Percentiles rank a stretch among this genome's conserved stretches.
Conservation (phyloP, 2,329 filamentous ascomycete species). For the Aureobasidium lini region DNA sequence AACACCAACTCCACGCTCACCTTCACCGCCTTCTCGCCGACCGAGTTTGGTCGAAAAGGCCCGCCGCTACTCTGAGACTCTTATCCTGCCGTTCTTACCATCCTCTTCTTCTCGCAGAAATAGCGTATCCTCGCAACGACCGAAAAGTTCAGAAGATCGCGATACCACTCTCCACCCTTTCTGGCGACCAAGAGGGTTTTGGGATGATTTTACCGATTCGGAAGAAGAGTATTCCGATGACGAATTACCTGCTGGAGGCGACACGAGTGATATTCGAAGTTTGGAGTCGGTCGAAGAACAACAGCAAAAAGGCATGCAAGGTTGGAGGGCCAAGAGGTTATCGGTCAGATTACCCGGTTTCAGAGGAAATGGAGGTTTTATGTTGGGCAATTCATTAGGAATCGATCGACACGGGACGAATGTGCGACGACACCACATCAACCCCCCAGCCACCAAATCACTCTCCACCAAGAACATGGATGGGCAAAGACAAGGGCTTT, state of each 20-base stretch:
- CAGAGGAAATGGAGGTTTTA: slow-evolving; percentile 36
- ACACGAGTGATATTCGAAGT: slow-evolving; percentile 34
- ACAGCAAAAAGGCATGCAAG: background rate
- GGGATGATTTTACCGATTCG: slow-evolving; percentile 46
- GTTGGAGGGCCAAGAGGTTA: slow-evolving; percentile 24
- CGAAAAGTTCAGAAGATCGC: slow-evolving; percentile 7
- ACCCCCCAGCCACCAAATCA: background rate
- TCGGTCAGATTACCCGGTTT: slow-evolving; percentile 31
- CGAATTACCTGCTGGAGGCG: slow-evolving; percentile 36
- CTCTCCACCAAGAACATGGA: background rate
- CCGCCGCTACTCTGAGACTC: slow-evolving; percentile 38
- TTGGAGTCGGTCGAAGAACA: slow-evolving; percentile 14
- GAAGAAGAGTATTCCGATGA: slow-evolving; percentile 29
- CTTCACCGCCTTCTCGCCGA: slow-evolving; percentile 25
- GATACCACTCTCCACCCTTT: slow-evolving; percentile 51
- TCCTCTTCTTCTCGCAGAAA: slow-evolving; percentile 14
- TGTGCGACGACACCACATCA: slow-evolving; percentile 34
- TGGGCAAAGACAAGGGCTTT: background rate
- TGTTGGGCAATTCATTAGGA: slow-evolving; percentile 50
- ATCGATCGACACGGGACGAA: slow-evolving; percentile 42
- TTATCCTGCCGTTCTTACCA: slow-evolving; percentile 35
- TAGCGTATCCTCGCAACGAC: slow-evolving; percentile 15
- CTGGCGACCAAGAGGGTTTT: slow-evolving; percentile 57
- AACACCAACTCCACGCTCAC: background rate
- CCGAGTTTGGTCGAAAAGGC: slow-evolving; percentile 37